Evolutionary conservation across 2,329 filamentous ascomycete species (phyloP).

Genomic region (Alternaria consortialis): DNA sequence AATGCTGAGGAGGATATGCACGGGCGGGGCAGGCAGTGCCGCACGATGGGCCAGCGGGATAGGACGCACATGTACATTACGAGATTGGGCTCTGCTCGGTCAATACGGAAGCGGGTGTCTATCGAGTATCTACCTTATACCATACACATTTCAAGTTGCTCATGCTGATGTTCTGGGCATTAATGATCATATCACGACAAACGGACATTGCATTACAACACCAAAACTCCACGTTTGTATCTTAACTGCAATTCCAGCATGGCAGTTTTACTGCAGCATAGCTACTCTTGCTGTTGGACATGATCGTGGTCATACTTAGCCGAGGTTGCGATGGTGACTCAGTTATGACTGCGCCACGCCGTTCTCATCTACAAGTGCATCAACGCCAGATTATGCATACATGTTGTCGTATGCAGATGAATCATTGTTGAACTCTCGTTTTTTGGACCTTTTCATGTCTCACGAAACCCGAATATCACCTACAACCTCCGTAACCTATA

Average conservation of each 20-base stretch:
- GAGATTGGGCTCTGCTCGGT: slow-evolving; percentile 6
- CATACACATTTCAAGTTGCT: not conserved
- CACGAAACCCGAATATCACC: too few species aligned
- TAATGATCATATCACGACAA: not conserved
- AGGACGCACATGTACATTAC: slow-evolving; percentile 11
- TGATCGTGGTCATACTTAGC: not conserved
- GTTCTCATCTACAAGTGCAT: not conserved
- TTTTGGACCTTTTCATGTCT: too few species aligned
- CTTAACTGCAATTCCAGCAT: not conserved
- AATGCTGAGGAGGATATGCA: not conserved
- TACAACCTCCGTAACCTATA: not conserved
- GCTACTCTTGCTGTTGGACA: not conserved
- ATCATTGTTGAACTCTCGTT: too few species aligned
- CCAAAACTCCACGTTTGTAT: not conserved
- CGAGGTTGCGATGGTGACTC: not conserved
- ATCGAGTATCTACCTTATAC: not conserved
- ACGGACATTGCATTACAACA: not conserved
- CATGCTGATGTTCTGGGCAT: not conserved
- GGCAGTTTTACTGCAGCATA: not conserved
- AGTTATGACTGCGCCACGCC: not conserved
- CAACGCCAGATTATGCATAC: not conserved
- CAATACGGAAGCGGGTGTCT: slow-evolving; percentile 2
- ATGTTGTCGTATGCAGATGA: too few species aligned
- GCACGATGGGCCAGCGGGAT: not conserved
- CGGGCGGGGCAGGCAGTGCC: not conserved